phyloP scores from a whole-genome alignment of 2,329 filamentous ascomycete species.

The Sporothrix schenckii region DNA sequence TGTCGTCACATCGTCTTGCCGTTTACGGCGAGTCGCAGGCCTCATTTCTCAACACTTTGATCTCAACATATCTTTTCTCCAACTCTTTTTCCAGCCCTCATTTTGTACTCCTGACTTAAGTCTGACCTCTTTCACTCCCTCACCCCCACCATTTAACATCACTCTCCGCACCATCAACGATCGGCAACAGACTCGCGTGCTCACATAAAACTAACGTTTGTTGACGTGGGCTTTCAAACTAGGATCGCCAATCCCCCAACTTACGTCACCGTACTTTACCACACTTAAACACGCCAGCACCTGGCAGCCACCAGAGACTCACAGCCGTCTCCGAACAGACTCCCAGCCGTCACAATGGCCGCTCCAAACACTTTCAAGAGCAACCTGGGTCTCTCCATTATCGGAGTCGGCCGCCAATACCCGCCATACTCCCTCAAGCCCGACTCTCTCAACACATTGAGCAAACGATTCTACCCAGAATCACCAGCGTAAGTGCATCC shows the following conservation, averaged over 20 bases:
- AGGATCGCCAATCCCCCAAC: slow-evolving; percentile 11
- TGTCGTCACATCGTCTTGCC: neutral
- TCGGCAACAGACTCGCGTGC: neutral
- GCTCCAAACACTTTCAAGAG: slow-evolving; percentile 47
- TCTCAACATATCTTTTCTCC: neutral
- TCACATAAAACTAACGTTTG: neutral
- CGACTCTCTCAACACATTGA: slow-evolving; percentile 55
- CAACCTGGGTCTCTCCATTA: slow-evolving; percentile 62
- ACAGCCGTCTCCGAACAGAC: neutral
- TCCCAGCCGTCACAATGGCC: slow-evolving; percentile 45
- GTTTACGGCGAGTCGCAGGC: neutral
- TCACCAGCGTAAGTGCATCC: slow-evolving; percentile 57
- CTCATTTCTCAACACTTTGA: slow-evolving; percentile 12
- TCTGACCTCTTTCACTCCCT: slow-evolving; percentile 2
- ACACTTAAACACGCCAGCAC: neutral
- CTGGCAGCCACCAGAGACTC: neutral
- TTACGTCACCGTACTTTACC: neutral
- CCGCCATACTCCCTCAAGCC: slow-evolving; percentile 59
- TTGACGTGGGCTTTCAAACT: slow-evolving; percentile 17
- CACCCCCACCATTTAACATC: neutral
- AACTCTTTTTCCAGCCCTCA: neutral
- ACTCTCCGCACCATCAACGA: neutral
- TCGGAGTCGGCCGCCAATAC: slow-evolving; percentile 63
- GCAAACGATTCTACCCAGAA: slow-evolving; percentile 61
- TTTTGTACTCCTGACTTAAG: neutral